Percentiles rank a stretch among this genome's conserved stretches.
Evolutionary conservation across 1,139 yeast genomes (phyloP).

Genomic region (Lodderomyces margitis): DNA sequence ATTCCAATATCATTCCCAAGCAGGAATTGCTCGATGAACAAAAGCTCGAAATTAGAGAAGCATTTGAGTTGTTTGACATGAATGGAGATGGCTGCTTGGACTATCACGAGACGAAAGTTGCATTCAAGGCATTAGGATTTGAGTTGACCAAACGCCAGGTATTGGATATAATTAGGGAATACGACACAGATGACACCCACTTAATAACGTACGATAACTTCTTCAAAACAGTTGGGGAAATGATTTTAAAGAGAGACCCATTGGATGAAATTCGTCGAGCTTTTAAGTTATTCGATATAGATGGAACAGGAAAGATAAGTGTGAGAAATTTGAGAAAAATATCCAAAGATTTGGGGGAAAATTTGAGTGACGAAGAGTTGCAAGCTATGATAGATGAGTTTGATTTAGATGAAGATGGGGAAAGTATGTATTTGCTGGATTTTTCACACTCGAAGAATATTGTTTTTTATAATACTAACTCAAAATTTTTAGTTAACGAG

Average conservation of each 20-base stretch:
- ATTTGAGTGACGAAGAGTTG: conserved; percentile 86
- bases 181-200: conserved; percentile 73
- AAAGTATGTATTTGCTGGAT: conserved; percentile 43
- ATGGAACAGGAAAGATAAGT: conserved; percentile 80
- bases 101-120: conserved; percentile 89
- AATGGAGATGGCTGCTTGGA: conserved; percentile 88
- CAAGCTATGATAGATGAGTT: conserved; percentile 98
- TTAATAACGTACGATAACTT: conserved; percentile 81
- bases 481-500: conserved; percentile 56
- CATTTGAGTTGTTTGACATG: conserved; percentile 89
- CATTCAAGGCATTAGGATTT: conserved; percentile 91
- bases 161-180: conserved; percentile 74
- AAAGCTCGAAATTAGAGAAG: conserved; percentile 89
- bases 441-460: neutral
- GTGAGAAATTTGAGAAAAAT: conserved; percentile 82
- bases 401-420: conserved; percentile 96
- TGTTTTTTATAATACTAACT: conserved; percentile 31
- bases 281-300: conserved; percentile 86
- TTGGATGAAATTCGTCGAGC: conserved; percentile 90
- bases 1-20: conserved; percentile 29
- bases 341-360: conserved; percentile 91
- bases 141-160: conserved; percentile 81
- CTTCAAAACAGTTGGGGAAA: conserved; percentile 72
- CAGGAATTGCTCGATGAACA: conserved; percentile 83
- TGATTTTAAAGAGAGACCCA: conserved; percentile 83